phyloP scores from a whole-genome alignment of 352 stramenopile species.

The Phytophthora sansomeana region DNA sequence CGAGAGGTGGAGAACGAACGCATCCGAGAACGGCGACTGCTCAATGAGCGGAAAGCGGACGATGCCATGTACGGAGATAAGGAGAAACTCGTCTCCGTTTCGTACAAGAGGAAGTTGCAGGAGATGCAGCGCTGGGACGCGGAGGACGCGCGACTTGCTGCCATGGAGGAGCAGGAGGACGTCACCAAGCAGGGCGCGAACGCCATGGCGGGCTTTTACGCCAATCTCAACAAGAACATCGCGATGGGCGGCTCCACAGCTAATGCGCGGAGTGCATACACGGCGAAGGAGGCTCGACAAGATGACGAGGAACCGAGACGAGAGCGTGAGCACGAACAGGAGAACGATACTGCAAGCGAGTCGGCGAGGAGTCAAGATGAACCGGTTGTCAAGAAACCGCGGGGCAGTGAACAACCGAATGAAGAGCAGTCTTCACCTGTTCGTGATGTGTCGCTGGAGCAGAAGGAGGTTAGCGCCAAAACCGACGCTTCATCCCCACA shows the following conservation, averaged over 20 bases:
- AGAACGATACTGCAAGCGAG: slow-evolving; percentile 3
- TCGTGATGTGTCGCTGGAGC: slow-evolving; percentile 5
- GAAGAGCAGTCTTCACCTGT: slow-evolving; percentile 14
- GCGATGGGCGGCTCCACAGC: slow-evolving; percentile 85
- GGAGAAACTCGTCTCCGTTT: slow-evolving; percentile 92
- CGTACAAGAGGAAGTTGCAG: slow-evolving; percentile 93
- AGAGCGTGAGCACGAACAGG: slow-evolving; percentile 7
- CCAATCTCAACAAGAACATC: slow-evolving; percentile 94
- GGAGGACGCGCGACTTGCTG: slow-evolving; percentile 74
- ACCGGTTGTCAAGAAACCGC: slow-evolving; percentile 28
- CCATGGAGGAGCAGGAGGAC: slow-evolving; percentile 73
- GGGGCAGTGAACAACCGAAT: slow-evolving; percentile 14
- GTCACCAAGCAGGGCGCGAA: slow-evolving; percentile 75
- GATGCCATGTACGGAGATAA: slow-evolving; percentile 88
- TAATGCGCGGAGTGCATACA: slow-evolving; percentile 87
- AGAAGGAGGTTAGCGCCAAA: slow-evolving; percentile 1
- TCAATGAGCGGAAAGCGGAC: slow-evolving; percentile 87
- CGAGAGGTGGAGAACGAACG: slow-evolving; percentile 90
- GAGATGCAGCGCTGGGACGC: slow-evolving; percentile 91
- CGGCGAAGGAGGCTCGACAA: slow-evolving; percentile 40
- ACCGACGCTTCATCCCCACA: slow-evolving; percentile 12
- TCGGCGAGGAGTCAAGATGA: slow-evolving; percentile 11
- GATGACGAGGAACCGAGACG: slow-evolving; percentile 11
- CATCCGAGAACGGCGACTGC: slow-evolving; percentile 84
- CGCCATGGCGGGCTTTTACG: slow-evolving; percentile 91